A percentile compares a stretch with the other conserved stretches of the same genome.
phyloP scores from a whole-genome alignment of 768 basidiomycete species.

The Hericium rajendrae region DNA sequence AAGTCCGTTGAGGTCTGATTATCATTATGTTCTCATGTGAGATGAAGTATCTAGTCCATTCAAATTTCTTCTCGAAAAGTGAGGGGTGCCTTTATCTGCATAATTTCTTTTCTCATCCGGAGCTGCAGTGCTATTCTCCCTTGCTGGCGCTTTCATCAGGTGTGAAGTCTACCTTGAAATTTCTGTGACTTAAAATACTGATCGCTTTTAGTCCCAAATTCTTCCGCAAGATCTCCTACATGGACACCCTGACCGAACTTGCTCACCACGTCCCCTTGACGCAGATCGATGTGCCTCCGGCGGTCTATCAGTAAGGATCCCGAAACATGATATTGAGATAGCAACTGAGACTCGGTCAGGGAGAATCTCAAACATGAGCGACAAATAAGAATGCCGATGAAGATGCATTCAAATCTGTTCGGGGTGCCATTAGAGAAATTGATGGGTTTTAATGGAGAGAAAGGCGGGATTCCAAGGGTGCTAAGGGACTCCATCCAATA shows the following conservation, averaged over 20 bases:
- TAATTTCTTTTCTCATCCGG: slow-evolving; percentile 9
- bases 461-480: slow-evolving; percentile 72
- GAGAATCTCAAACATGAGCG: slow-evolving; percentile 73
- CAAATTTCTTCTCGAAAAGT: slow-evolving; percentile 73
- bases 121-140: slow-evolving; percentile 70
- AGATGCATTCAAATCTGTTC: slow-evolving; percentile 55
- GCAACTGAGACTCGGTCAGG: slow-evolving; percentile 28
- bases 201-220: slow-evolving; percentile 64
- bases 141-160: slow-evolving; percentile 85
- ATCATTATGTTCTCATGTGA: slow-evolving; percentile 5
- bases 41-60: slow-evolving; percentile 72
- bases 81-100: slow-evolving; percentile 34
- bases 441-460: slow-evolving; percentile 80
- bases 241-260: slow-evolving; percentile 68
- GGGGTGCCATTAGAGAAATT: slow-evolving; percentile 74
- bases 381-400: slow-evolving; percentile 56
- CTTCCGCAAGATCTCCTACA: slow-evolving; percentile 75
- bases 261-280: slow-evolving; percentile 73
- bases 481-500: slow-evolving; percentile 68
- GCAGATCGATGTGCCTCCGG: slow-evolving; percentile 78
- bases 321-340: background rate
- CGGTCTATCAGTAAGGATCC: slow-evolving; percentile 62
- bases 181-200: background rate
- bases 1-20: slow-evolving; percentile 15
- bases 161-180: slow-evolving; percentile 19